Percentiles rank a stretch among this genome's conserved stretches.
Conservation (phyloP, 495 filamentous ascomycete species). For the Penicillium pulvis region DNA sequence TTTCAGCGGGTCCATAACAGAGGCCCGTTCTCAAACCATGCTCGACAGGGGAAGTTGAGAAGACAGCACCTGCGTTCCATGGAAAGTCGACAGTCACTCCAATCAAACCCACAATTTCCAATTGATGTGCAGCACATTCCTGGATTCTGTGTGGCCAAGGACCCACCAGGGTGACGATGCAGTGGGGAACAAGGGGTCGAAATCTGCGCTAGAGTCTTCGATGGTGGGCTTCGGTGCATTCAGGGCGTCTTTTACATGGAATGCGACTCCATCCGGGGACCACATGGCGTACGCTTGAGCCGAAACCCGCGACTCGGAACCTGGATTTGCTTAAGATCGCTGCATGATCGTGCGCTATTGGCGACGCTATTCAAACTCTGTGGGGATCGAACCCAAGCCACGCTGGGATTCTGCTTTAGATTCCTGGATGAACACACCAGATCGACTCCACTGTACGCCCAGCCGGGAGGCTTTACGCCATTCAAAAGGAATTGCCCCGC, state of each 20-base stretch:
- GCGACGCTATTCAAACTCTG: slow-evolving; percentile 21
- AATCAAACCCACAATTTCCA: neutral
- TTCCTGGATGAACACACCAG: slow-evolving; percentile 15
- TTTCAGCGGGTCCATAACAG: slow-evolving; percentile 12
- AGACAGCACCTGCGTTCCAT: slow-evolving; percentile 9
- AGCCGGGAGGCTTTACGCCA: neutral
- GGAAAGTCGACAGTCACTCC: neutral
- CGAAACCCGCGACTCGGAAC: neutral
- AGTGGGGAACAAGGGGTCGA: slow-evolving; percentile 17
- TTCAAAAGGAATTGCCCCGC: slow-evolving; percentile 6
- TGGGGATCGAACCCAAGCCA: slow-evolving; percentile 9
- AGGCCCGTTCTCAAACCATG: slow-evolving; percentile 4
- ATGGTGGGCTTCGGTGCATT: slow-evolving; percentile 15
- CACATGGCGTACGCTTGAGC: slow-evolving; percentile 13
- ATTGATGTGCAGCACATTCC: slow-evolving; percentile 1
- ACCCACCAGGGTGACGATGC: slow-evolving; percentile 15
- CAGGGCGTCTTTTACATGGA: neutral
- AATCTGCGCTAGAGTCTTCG: slow-evolving; percentile 15
- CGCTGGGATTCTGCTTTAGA: slow-evolving; percentile 5
- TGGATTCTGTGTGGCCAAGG: slow-evolving; percentile 1
- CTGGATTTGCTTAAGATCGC: slow-evolving; percentile 13
- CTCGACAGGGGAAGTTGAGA: slow-evolving; percentile 11
- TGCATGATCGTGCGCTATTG: slow-evolving; percentile 21
- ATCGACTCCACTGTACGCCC: slow-evolving; percentile 16
- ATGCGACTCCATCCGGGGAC: slow-evolving; percentile 8